Evolutionary conservation across 2,329 filamentous ascomycete species (phyloP).

Genomic region (Curvularia eragrostidis): DNA sequence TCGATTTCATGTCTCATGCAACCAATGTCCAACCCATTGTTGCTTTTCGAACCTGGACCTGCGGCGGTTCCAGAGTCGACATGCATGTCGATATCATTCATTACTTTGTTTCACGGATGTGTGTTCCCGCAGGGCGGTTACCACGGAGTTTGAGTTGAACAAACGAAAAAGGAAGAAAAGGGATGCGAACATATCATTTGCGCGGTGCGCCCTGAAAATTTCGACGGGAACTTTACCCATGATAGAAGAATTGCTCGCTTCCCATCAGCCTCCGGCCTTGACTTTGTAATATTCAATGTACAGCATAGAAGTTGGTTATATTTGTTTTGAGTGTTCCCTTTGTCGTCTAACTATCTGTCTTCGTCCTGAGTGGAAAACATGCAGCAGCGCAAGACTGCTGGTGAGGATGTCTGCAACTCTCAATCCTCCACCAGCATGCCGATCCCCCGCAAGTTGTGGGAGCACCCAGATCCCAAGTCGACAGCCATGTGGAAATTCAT

Average conservation of each 20-base stretch:
- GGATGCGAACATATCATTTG: background rate
- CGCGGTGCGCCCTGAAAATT: background rate
- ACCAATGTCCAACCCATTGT: background rate
- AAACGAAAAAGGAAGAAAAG: background rate
- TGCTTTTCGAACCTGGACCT: slow-evolving; percentile 2
- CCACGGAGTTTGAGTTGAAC: background rate
- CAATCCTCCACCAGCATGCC: slow-evolving; percentile 8
- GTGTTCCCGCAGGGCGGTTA: background rate
- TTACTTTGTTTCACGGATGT: background rate
- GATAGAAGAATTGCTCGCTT: background rate
- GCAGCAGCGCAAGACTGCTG: background rate
- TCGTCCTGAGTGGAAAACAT: background rate
- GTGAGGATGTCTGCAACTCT: slow-evolving; percentile 8
- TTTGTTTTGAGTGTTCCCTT: background rate
- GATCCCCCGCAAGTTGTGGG: slow-evolving; percentile 55
- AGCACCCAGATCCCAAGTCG: slow-evolving; percentile 53
- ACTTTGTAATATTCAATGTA: background rate
- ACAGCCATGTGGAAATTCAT: slow-evolving; percentile 57
- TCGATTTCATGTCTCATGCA: background rate
- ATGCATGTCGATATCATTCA: slow-evolving; percentile 2
- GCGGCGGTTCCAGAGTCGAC: background rate
- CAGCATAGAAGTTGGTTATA: background rate
- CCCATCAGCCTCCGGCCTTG: background rate
- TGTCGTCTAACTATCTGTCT: background rate
- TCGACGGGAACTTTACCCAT: background rate